phyloP scores from a whole-genome alignment of 805 yeast species.

The Wickerhamiella occidentalis region DNA sequence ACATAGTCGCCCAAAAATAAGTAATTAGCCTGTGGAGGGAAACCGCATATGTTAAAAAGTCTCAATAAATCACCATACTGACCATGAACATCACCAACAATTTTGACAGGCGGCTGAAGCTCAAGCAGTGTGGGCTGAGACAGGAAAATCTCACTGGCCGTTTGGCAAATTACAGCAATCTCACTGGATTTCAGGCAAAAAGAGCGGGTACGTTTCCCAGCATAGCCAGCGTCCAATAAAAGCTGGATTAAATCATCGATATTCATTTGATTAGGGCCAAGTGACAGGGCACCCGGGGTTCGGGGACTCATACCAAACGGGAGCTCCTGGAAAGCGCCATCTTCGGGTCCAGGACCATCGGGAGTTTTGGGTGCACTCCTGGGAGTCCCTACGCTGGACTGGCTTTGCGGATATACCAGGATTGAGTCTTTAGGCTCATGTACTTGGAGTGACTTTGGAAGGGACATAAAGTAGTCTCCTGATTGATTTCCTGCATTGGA shows the following conservation, averaged over 20 bases:
- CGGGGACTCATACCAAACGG: slow-evolving; percentile 22
- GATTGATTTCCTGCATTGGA: slow-evolving; percentile 25
- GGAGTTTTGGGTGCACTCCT: slow-evolving; percentile 17
- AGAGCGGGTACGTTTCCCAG: slow-evolving; percentile 81
- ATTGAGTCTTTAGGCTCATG: slow-evolving; percentile 66
- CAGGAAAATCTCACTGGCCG: slow-evolving; percentile 78
- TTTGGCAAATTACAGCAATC: slow-evolving; percentile 72
- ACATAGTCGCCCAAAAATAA: slow-evolving; percentile 93
- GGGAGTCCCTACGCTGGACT: slow-evolving; percentile 13
- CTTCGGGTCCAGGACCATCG: slow-evolving; percentile 2
- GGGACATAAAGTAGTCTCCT: slow-evolving; percentile 21
- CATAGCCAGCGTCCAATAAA: slow-evolving; percentile 87
- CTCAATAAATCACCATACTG: slow-evolving; percentile 87
- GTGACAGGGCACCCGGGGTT: slow-evolving; percentile 19
- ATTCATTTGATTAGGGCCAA: slow-evolving; percentile 33
- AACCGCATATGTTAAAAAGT: slow-evolving; percentile 88
- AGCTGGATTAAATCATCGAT: slow-evolving; percentile 86
- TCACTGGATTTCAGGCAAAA: slow-evolving; percentile 82
- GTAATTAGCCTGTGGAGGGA: slow-evolving; percentile 90
- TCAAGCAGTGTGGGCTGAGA: slow-evolving; percentile 86
- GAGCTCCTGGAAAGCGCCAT: slow-evolving; percentile 14
- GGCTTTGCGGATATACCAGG: slow-evolving; percentile 30
- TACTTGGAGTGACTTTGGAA: slow-evolving; percentile 39
- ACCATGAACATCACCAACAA: slow-evolving; percentile 93
- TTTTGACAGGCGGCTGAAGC: slow-evolving; percentile 73